phyloP scores from a whole-genome alignment of 306 rosid species.

The Vigna unguiculata region DNA sequence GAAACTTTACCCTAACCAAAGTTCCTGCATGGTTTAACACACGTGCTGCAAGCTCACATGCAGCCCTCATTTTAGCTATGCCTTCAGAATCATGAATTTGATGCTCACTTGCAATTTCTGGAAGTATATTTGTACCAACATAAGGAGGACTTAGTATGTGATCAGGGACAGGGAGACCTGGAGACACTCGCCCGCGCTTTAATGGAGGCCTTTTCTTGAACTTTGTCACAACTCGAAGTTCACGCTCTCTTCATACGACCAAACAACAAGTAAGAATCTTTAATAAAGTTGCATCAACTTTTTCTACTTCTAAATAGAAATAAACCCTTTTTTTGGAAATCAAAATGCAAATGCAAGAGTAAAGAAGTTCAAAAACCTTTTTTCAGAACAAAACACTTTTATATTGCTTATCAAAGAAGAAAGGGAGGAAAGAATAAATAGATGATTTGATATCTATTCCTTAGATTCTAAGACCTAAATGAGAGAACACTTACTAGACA shows the following conservation, averaged over 20 bases:
- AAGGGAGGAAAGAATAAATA: constrained; percentile 9
- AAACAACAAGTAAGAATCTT: constrained; percentile 32
- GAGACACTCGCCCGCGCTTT: constrained; percentile 85
- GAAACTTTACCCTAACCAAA: constrained; percentile 77
- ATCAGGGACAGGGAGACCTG: constrained; percentile 81
- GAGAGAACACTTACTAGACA: neutral
- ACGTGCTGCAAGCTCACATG: constrained; percentile 92
- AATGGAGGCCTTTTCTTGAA: constrained; percentile 63
- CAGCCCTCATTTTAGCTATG: constrained; percentile 79
- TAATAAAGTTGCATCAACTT: constrained; percentile 22
- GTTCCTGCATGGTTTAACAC: constrained; percentile 89
- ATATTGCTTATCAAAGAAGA: constrained; percentile 19
- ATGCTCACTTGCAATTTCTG: constrained; percentile 76
- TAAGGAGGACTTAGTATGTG: constrained; percentile 88
- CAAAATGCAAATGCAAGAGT: constrained; percentile 39
- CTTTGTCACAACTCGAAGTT: constrained; percentile 55
- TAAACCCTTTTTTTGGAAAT: neutral
- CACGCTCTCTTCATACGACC: constrained; percentile 69
- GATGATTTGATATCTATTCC: constrained; percentile 12
- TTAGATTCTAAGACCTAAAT: constrained; percentile 15
- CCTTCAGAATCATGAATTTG: constrained; percentile 86
- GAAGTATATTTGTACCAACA: constrained; percentile 68
- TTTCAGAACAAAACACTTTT: constrained; percentile 28
- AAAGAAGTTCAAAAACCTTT: constrained; percentile 6
- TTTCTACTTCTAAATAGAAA: constrained; percentile 23